A percentile compares a stretch with the other conserved stretches of the same genome.
Conservation (phyloP, 352 stramenopile species). For the Elongisporangium anandrum region DNA sequence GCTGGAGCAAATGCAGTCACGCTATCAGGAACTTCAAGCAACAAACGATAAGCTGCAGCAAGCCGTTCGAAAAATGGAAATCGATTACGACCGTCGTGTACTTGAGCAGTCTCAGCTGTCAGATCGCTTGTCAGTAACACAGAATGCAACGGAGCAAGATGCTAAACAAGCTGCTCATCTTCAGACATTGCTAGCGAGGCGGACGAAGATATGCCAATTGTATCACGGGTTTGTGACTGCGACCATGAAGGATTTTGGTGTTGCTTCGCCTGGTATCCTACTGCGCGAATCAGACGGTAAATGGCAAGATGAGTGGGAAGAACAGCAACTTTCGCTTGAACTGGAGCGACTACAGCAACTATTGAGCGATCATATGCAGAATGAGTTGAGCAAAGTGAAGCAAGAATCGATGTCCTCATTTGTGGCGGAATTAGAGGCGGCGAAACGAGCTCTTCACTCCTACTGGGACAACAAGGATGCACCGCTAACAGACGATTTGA, state of each 20-base stretch:
- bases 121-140: constrained; percentile 31
- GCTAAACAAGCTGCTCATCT: constrained; percentile 13
- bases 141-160: constrained; percentile 21
- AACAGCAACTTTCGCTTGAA: constrained; percentile 29
- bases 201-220: constrained; percentile 17
- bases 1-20: constrained; percentile 23
- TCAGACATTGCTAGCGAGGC: constrained; percentile 15
- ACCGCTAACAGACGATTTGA: constrained; percentile 12
- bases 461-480: constrained; percentile 7
- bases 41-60: constrained; percentile 22
- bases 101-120: constrained; percentile 34
- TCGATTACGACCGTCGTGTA: constrained; percentile 19
- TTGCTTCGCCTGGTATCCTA: constrained; percentile 7
- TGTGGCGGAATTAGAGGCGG: constrained; percentile 38
- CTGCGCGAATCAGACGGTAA: constrained; percentile 8
- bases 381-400: constrained; percentile 11
- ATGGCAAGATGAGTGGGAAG: constrained; percentile 14
- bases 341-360: constrained; percentile 11
- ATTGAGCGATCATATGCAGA: constrained; percentile 6
- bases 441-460: constrained; percentile 36
- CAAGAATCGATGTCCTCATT: constrained; percentile 24
- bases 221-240: constrained; percentile 28
- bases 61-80: constrained; percentile 31
- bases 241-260: constrained; percentile 8
- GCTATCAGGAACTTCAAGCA: constrained; percentile 17